Conservation (phyloP, 352 stramenopile genomes). For the Pilasporangium apinafurcum region DNA sequence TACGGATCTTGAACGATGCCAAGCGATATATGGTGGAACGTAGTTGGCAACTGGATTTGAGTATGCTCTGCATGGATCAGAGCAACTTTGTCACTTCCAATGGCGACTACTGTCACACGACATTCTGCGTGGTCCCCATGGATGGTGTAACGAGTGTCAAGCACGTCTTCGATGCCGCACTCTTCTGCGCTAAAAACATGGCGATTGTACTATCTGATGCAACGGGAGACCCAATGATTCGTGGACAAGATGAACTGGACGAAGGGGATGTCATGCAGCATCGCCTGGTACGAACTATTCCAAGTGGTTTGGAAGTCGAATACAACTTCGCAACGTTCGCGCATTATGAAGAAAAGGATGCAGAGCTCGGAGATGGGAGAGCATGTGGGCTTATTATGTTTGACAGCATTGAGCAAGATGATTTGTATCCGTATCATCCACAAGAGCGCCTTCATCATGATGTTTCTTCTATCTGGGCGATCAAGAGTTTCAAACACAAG, state of each 20-base stretch:
- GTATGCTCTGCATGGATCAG: slow-evolving; percentile 16
- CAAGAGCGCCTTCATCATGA: slow-evolving; percentile 19
- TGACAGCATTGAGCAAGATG: slow-evolving; percentile 24
- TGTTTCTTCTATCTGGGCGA: slow-evolving; percentile 7
- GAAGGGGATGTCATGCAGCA: slow-evolving; percentile 13
- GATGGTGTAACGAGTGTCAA: slow-evolving; percentile 12
- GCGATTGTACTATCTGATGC: too few species aligned
- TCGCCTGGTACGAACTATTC: slow-evolving; percentile 11
- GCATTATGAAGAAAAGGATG: slow-evolving; percentile 11
- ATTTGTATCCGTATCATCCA: slow-evolving; percentile 24
- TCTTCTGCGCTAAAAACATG: too few species aligned
- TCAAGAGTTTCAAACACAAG: slow-evolving; percentile 8
- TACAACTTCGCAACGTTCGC: slow-evolving; percentile 17
- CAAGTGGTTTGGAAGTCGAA: slow-evolving; percentile 2
- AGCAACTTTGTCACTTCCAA: slow-evolving; percentile 10
- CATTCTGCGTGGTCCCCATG: slow-evolving; percentile 20
- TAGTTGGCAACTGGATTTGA: slow-evolving; percentile 11
- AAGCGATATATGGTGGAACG: slow-evolving; percentile 16
- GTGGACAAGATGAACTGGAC: slow-evolving; percentile 26
- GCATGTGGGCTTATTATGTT: slow-evolving; percentile 12
- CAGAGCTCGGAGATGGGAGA: background rate
- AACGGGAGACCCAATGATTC: slow-evolving; percentile 24
- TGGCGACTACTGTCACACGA: slow-evolving; percentile 13
- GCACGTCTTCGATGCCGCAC: slow-evolving; percentile 26
- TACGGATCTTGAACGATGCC: slow-evolving; percentile 12